Conservation (phyloP, 2,329 filamentous ascomycete genomes). For the Exutisphaerella laricina region DNA sequence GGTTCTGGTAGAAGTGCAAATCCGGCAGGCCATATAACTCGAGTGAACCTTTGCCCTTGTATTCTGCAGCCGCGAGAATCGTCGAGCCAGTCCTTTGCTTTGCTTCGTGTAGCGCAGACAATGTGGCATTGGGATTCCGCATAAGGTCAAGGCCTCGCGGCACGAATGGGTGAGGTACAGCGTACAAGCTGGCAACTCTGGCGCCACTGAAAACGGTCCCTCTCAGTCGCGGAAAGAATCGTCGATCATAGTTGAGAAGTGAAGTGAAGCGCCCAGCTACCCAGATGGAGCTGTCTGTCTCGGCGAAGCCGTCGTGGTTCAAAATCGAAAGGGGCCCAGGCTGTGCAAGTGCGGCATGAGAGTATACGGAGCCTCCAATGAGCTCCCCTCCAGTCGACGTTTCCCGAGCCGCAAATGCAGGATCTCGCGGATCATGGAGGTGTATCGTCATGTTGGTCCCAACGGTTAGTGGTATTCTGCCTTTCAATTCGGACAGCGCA, state of each 20-base stretch:
- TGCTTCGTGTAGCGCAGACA: slow-evolving; percentile 49
- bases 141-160: slow-evolving; percentile 57
- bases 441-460: slow-evolving; percentile 78
- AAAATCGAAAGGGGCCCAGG: slow-evolving; percentile 78
- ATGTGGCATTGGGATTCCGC: slow-evolving; percentile 44
- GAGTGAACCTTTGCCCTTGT: slow-evolving; percentile 83
- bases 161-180: slow-evolving; percentile 63
- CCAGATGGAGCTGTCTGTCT: slow-evolving; percentile 66
- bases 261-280: slow-evolving; percentile 84
- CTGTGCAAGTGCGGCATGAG: slow-evolving; percentile 68
- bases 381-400: slow-evolving; percentile 20
- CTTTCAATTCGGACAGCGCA: slow-evolving; percentile 65
- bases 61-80: slow-evolving; percentile 78
- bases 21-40: slow-evolving; percentile 68
- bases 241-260: slow-evolving; percentile 82
- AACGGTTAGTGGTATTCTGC: slow-evolving; percentile 69
- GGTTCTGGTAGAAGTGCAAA: slow-evolving; percentile 58
- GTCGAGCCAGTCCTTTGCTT: slow-evolving; percentile 56
- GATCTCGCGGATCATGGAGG: slow-evolving; percentile 67
- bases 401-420: slow-evolving; percentile 17
- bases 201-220: slow-evolving; percentile 81
- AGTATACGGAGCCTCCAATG: slow-evolving; percentile 36
- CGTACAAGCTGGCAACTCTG: slow-evolving; percentile 65
- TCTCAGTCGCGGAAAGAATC: slow-evolving; percentile 72
- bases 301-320: slow-evolving; percentile 59